phyloP scores from a whole-genome alignment of 2,329 filamentous ascomycete species.

The Trichoderma cornu-damae region DNA sequence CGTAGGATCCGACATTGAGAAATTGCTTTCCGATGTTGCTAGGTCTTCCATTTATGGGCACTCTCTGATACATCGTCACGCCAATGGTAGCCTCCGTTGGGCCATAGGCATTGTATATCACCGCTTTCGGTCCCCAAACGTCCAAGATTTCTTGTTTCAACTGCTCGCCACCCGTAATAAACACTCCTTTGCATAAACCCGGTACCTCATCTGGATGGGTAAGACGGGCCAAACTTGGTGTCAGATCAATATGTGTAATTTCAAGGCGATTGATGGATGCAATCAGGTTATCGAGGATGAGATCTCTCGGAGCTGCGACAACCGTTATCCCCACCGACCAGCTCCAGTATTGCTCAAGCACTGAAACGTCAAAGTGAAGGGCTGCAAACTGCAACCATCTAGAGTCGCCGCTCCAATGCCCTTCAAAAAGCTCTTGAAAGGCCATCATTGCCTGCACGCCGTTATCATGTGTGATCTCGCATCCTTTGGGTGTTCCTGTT shows the following conservation, averaged over 20 bases:
- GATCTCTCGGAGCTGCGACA: conserved; percentile 73
- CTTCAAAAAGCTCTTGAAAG: conserved; percentile 71
- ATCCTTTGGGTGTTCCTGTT: conserved; percentile 81
- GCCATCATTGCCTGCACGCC: conserved; percentile 84
- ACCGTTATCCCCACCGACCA: conserved; percentile 88
- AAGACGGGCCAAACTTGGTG: conserved; percentile 76
- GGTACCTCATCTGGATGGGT: conserved; percentile 77
- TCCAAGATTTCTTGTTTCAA: conserved; percentile 86
- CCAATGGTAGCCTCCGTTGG: conserved; percentile 93
- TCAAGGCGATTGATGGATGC: conserved; percentile 63
- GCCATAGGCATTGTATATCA: conserved; percentile 90
- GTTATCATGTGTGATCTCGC: conserved; percentile 83
- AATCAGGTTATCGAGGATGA: conserved; percentile 79
- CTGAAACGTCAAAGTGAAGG: conserved; percentile 90
- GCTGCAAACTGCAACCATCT: conserved; percentile 91
- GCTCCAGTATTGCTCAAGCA: conserved; percentile 91
- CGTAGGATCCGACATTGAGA: conserved; percentile 78
- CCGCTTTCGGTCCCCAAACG: conserved; percentile 70
- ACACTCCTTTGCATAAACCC: conserved; percentile 72
- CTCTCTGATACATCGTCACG: conserved; percentile 81
- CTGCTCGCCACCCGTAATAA: conserved; percentile 88
- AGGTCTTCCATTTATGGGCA: conserved; percentile 70
- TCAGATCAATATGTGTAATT: conserved; percentile 90
- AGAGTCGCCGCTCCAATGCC: conserved; percentile 67
- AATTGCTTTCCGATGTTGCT: conserved; percentile 87